A percentile compares a stretch with the other conserved stretches of the same genome.
Conservation (phyloP, 2,329 filamentous ascomycete species). For the Neoscytalidium dimidiatum region DNA sequence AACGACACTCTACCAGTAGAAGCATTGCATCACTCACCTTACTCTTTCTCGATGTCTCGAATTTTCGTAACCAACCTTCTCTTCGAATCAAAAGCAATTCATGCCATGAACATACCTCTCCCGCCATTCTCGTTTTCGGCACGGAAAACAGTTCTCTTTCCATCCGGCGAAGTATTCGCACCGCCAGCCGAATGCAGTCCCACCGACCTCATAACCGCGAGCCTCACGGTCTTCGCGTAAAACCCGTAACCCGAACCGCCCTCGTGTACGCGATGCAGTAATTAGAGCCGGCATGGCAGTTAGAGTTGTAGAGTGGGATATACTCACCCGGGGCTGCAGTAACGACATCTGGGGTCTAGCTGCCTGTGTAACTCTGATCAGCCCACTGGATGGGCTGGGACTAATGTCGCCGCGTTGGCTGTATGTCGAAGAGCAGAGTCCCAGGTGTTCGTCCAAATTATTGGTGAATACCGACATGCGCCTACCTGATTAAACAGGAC, state of each 20-base stretch:
- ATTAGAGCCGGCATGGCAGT: slow-evolving; percentile 55
- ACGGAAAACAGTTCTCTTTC: slow-evolving; percentile 8
- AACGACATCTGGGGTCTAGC: slow-evolving; percentile 41
- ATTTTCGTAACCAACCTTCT: neutral
- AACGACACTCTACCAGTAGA: too few species aligned
- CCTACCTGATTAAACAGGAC: too few species aligned
- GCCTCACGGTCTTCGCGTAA: slow-evolving; percentile 21
- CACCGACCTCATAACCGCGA: slow-evolving; percentile 19
- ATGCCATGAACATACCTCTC: slow-evolving; percentile 1
- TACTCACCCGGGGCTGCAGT: too few species aligned
- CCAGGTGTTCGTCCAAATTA: too few species aligned
- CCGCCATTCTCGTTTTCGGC: neutral
- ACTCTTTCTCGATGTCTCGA: too few species aligned
- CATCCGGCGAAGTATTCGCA: slow-evolving; percentile 21
- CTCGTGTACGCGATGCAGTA: slow-evolving; percentile 65
- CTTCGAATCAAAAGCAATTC: slow-evolving; percentile 5
- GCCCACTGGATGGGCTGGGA: slow-evolving; percentile 31
- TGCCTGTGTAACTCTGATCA: slow-evolving; percentile 21
- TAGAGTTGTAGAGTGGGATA: slow-evolving; percentile 63
- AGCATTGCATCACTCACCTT: too few species aligned
- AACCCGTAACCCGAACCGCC: slow-evolving; percentile 30
- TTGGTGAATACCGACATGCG: too few species aligned
- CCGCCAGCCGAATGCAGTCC: slow-evolving; percentile 22
- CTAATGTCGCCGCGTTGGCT: too few species aligned
- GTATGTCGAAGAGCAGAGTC: too few species aligned